Evolutionary conservation across 495 filamentous ascomycete species (phyloP).

Genomic region (Aspergillus nidulans): DNA sequence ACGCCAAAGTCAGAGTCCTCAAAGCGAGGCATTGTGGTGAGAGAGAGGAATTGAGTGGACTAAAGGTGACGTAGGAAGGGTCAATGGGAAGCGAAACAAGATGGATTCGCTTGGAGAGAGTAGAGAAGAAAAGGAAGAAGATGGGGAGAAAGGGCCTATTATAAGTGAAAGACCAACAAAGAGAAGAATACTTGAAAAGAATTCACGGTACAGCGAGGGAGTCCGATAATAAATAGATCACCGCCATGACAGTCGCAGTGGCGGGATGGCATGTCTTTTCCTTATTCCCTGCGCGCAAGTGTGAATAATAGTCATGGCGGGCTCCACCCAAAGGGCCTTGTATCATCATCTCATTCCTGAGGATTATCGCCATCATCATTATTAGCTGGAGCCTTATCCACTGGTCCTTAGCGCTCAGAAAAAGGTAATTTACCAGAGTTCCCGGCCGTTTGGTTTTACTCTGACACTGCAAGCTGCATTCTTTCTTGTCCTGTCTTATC

Average conservation of each 20-base stretch:
- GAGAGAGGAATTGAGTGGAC: conserved; percentile 1
- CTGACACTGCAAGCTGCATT: background rate
- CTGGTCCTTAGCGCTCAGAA: background rate
- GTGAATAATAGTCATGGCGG: conserved; percentile 18
- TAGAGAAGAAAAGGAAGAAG: conserved; percentile 5
- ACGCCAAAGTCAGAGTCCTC: conserved; percentile 54
- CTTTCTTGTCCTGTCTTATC: background rate
- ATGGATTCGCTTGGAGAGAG: background rate
- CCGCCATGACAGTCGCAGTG: conserved; percentile 15
- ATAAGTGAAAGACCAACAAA: background rate
- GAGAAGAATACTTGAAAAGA: background rate
- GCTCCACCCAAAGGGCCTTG: conserved; percentile 27
- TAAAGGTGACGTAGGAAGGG: background rate
- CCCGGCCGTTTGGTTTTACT: background rate
- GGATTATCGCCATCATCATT: conserved; percentile 41
- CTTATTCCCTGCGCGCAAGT: conserved; percentile 14
- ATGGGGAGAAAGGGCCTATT: background rate
- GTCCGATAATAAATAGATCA: conserved; percentile 9
- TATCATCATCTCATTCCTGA: conserved; percentile 37
- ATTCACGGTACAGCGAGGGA: background rate
- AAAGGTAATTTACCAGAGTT: conserved; percentile 1
- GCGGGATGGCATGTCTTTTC: conserved; percentile 12
- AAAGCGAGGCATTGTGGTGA: conserved; percentile 56
- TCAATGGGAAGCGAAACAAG: conserved; percentile 4
- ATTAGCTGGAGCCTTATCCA: conserved; percentile 3